These are phyloP conservation scores for Coffea humblotiana DNA, from an alignment of 305 asterid genomes.

Conservation along the genomic window DNA sequence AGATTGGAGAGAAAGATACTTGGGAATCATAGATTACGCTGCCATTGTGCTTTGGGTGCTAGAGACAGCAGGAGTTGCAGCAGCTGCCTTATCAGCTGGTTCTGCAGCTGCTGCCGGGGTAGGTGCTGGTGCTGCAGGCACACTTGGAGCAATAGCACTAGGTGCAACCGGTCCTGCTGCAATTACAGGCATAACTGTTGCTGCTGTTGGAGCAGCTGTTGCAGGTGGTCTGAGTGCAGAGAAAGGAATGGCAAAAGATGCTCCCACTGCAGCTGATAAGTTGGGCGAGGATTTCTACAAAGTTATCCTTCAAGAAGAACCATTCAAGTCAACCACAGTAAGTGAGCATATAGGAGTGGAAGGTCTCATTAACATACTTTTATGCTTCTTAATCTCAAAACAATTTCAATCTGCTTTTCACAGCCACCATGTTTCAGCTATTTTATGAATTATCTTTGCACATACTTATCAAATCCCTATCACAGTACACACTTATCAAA, in stretches of 20 bases:
- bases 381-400: neutral
- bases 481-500: neutral
- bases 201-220: slow-evolving; percentile 90
- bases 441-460: neutral
- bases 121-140: slow-evolving; percentile 75
- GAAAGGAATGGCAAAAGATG: slow-evolving; percentile 58
- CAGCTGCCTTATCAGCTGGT: slow-evolving; percentile 70
- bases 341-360: neutral
- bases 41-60: slow-evolving; percentile 84
- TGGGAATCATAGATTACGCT: slow-evolving; percentile 78
- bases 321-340: slow-evolving; percentile 81
- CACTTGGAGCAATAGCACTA: slow-evolving; percentile 72
- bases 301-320: slow-evolving; percentile 70
- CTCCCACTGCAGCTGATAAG: slow-evolving; percentile 59
- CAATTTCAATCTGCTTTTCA: neutral
- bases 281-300: slow-evolving; percentile 86
- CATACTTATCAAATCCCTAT: neutral
- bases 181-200: slow-evolving; percentile 62
- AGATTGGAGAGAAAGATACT: slow-evolving; percentile 68
- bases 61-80: slow-evolving; percentile 71
- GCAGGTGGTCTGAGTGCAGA: slow-evolving; percentile 79
- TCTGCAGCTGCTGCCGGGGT: slow-evolving; percentile 82
- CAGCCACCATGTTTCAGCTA: neutral
- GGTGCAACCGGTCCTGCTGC: slow-evolving; percentile 86
- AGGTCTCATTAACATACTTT: neutral